These are phyloP conservation scores for Phialocephala subalpina DNA, from an alignment of 2,329 filamentous ascomycete genomes.

Conservation along the genomic window DNA sequence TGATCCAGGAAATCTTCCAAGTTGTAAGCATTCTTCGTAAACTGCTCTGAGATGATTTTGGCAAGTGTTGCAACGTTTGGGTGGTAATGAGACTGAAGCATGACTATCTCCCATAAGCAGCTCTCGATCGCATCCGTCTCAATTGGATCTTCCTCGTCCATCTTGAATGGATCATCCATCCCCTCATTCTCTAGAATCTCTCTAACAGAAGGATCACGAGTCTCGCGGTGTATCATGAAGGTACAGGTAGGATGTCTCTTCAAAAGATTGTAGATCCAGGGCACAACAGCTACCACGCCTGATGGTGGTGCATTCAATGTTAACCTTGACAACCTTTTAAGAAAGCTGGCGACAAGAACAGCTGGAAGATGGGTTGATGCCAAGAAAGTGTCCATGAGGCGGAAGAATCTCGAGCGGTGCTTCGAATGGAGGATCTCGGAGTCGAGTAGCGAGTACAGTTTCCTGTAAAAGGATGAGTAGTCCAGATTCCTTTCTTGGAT, in stretches of 20 bases:
- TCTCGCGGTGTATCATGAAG: constrained; percentile 91
- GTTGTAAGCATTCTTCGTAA: constrained; percentile 94
- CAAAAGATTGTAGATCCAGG: constrained; percentile 95
- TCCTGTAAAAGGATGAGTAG: constrained; percentile 92
- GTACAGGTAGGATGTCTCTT: constrained; percentile 89
- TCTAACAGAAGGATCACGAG: constrained; percentile 64
- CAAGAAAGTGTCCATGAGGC: constrained; percentile 89
- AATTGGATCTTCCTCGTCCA: constrained; percentile 82
- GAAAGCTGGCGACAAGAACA: constrained; percentile 89
- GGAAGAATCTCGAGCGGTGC: constrained; percentile 92
- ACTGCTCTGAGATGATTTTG: constrained; percentile 94
- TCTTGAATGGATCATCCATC: constrained; percentile 77
- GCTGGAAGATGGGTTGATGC: constrained; percentile 92
- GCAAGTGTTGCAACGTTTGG: constrained; percentile 95
- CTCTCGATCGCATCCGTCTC: constrained; percentile 88
- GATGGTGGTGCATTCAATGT: constrained; percentile 88
- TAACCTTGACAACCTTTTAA: constrained; percentile 89
- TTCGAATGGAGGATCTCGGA: constrained; percentile 89
- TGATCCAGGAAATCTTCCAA: constrained; percentile 98
- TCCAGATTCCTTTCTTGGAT: constrained; percentile 95
- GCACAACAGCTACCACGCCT: constrained; percentile 87
- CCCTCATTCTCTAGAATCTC: constrained; percentile 67
- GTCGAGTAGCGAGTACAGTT: constrained; percentile 93
- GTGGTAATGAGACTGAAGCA: constrained; percentile 91
- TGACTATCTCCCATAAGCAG: constrained; percentile 93